These are phyloP conservation scores for Pisolithus sp. DNA, from an alignment of 768 basidiomycete genomes.

Conservation along the genomic window DNA sequence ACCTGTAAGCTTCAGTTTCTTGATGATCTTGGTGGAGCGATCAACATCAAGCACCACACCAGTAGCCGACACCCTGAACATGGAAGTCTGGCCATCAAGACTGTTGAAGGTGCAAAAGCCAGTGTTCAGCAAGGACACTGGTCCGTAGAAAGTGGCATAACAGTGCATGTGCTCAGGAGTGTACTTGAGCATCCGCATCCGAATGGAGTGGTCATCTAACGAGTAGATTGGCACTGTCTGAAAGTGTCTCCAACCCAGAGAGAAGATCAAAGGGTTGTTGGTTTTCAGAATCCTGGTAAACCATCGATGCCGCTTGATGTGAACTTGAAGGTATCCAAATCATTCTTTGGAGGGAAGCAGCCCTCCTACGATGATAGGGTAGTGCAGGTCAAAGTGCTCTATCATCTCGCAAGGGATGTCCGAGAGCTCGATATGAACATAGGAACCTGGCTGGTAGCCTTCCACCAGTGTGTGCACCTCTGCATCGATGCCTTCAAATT, in stretches of 20 bases:
- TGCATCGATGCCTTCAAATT: constrained; percentile 74
- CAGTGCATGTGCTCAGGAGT: constrained; percentile 99
- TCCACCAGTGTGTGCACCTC: constrained; percentile 80
- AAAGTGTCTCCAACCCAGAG: constrained; percentile 96
- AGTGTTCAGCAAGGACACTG: constrained; percentile 85
- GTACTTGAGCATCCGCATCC: constrained; percentile 99
- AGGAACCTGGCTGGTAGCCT: constrained; percentile 84
- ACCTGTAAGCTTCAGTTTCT: constrained; percentile 96
- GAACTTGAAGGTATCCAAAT: constrained; percentile 90
- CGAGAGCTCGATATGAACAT: constrained; percentile 85
- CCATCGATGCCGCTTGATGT: constrained; percentile 97
- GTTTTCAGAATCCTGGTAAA: constrained; percentile 87
- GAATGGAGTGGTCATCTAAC: constrained; percentile 94
- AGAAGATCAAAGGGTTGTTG: constrained; percentile 94
- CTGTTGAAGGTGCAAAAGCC: constrained; percentile 98
- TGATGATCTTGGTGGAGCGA: constrained; percentile 89
- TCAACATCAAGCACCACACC: constrained; percentile 95
- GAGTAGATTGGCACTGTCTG: constrained; percentile 94
- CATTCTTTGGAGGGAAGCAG: constrained; percentile 84
- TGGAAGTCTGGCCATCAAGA: constrained; percentile 53
- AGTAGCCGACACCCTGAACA: constrained; percentile 87
- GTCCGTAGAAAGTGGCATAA: constrained; percentile 95
- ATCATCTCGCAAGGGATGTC: constrained; percentile 88
- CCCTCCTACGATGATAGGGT: constrained; percentile 90
- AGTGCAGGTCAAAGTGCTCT: constrained; percentile 86